Percentiles rank a stretch among this genome's conserved stretches.
These are phyloP conservation scores for Ophiocordyceps camponoti-leonardi DNA, from an alignment of 2,329 filamentous ascomycete species.

Conservation along the genomic window DNA sequence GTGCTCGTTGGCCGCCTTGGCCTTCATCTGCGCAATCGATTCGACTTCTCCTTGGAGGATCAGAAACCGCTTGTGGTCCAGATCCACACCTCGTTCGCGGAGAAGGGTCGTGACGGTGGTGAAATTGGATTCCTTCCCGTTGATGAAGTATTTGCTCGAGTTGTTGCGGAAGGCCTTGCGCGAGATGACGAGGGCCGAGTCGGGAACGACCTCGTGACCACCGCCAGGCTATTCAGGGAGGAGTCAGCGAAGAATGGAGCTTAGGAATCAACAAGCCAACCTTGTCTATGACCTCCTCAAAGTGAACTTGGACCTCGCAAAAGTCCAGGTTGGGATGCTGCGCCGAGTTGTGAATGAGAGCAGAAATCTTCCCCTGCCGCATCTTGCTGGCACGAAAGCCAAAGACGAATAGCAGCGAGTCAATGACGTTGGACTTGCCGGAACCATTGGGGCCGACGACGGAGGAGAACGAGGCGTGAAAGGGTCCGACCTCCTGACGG, in stretches of 20 bases:
- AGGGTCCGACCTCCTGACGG: slow-evolving; percentile 85
- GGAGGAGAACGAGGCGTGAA: slow-evolving; percentile 92
- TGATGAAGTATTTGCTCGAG: slow-evolving; percentile 95
- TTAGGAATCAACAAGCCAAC: slow-evolving; percentile 17
- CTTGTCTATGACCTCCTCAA: slow-evolving; percentile 84
- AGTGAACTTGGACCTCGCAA: slow-evolving; percentile 94
- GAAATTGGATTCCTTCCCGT: slow-evolving; percentile 77
- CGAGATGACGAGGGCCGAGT: slow-evolving; percentile 76
- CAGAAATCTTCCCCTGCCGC: slow-evolving; percentile 96
- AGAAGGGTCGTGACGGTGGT: slow-evolving; percentile 79
- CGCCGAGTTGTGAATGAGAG: slow-evolving; percentile 92
- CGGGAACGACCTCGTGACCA: slow-evolving; percentile 57
- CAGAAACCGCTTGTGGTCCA: slow-evolving; percentile 95
- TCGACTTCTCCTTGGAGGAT: slow-evolving; percentile 97
- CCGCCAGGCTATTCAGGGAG: slow-evolving; percentile 40
- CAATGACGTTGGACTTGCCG: slow-evolving; percentile 97
- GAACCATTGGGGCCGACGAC: slow-evolving; percentile 97
- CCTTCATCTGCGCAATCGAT: slow-evolving; percentile 97
- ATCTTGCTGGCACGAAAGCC: slow-evolving; percentile 98
- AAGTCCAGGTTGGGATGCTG: slow-evolving; percentile 68
- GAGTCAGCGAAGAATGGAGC: slow-evolving; percentile 9
- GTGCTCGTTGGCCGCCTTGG: slow-evolving; percentile 87
- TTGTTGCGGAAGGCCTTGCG: slow-evolving; percentile 95
- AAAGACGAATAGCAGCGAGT: slow-evolving; percentile 96
- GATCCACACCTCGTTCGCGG: slow-evolving; percentile 74